Conservation (phyloP, 1,284 basidiomycete genomes). For the Papiliotrema nemorosa region DNA sequence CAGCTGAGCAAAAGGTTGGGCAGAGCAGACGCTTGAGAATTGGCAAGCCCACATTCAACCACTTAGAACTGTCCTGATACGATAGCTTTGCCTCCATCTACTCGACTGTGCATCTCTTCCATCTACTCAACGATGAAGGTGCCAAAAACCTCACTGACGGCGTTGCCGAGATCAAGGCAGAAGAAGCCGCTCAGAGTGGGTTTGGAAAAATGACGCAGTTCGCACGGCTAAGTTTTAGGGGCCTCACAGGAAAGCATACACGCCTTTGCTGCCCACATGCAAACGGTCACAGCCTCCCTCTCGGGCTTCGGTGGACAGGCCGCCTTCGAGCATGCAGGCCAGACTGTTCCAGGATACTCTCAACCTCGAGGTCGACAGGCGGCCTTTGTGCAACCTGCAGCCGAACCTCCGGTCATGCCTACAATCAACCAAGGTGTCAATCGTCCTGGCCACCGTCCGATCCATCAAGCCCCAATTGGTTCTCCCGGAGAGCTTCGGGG, state of each 20-base stretch:
- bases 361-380: too few species aligned
- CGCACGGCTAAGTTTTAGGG: not conserved
- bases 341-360: too few species aligned
- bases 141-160: constrained; percentile 18
- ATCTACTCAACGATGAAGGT: constrained; percentile 8
- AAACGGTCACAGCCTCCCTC: not conserved
- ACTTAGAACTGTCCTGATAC: not conserved
- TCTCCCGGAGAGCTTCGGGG: too few species aligned
- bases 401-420: too few species aligned
- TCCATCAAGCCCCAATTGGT: too few species aligned
- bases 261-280: not conserved
- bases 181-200: constrained; percentile 27
- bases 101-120: constrained; percentile 18
- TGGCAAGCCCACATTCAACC: constrained; percentile 7
- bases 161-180: constrained; percentile 17
- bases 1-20: constrained; percentile 48
- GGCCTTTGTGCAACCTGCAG: too few species aligned
- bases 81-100: constrained; percentile 22
- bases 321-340: too few species aligned
- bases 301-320: not conserved
- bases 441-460: too few species aligned
- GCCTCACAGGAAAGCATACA: too few species aligned
- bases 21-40: constrained; percentile 89
- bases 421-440: too few species aligned
- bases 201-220: not conserved